Conservation (phyloP, 2,329 filamentous ascomycete genomes). For the Lachnellula subtilissima region DNA sequence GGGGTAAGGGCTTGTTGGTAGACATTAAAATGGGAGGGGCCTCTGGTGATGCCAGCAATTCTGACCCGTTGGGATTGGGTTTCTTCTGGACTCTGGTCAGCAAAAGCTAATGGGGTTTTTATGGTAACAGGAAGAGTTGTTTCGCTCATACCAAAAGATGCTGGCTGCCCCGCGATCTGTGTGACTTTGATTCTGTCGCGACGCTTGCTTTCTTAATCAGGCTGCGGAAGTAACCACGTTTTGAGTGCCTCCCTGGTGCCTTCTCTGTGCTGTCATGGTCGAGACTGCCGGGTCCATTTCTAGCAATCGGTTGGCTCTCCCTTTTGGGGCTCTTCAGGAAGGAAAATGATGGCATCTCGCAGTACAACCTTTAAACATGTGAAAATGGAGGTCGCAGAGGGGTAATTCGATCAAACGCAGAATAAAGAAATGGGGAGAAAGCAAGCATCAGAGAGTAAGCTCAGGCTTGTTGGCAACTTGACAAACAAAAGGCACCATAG, state of each 20-base stretch:
- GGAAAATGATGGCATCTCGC: slow-evolving; percentile 29
- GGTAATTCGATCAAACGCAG: neutral
- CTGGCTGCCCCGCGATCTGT: slow-evolving; percentile 17
- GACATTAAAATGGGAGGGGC: slow-evolving; percentile 21
- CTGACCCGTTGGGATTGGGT: neutral
- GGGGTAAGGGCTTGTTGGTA: slow-evolving; percentile 55
- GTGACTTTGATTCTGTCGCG: slow-evolving; percentile 11
- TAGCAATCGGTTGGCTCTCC: slow-evolving; percentile 14
- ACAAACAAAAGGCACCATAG: neutral
- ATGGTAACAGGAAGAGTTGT: neutral
- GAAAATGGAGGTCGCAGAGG: neutral
- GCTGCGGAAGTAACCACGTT: slow-evolving; percentile 31
- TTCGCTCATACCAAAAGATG: slow-evolving; percentile 8
- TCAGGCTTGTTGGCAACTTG: neutral
- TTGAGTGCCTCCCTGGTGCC: slow-evolving; percentile 28
- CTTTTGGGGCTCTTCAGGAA: slow-evolving; percentile 22
- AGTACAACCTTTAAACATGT: neutral
- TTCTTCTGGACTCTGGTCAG: slow-evolving; percentile 6
- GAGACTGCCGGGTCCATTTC: slow-evolving; percentile 11
- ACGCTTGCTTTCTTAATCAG: slow-evolving; percentile 27
- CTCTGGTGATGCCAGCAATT: slow-evolving; percentile 10
- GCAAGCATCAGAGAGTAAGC: neutral
- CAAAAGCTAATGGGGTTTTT: neutral
- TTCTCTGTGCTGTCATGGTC: slow-evolving; percentile 21
- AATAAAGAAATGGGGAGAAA: slow-evolving; percentile 1